Conservation (phyloP, 1,284 basidiomycete genomes). For the Marasmius sp. region DNA sequence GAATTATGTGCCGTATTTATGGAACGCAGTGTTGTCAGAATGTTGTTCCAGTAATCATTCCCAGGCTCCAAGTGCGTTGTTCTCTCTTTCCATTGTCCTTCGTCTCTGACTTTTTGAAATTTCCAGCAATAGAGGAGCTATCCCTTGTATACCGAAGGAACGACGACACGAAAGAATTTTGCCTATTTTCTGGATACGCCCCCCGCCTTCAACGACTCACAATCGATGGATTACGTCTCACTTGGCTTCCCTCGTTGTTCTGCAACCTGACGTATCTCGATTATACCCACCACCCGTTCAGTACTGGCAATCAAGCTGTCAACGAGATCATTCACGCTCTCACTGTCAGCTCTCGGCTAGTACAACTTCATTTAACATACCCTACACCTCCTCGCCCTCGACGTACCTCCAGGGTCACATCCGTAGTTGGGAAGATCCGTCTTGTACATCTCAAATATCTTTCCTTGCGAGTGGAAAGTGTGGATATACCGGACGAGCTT, state of each 20-base stretch:
- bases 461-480: conserved; percentile 41
- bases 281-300: conserved; percentile 61
- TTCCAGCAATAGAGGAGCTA: conserved; percentile 46
- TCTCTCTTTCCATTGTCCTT: background rate
- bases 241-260: conserved; percentile 61
- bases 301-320: conserved; percentile 42
- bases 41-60: conserved; percentile 40
- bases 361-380: conserved; percentile 44
- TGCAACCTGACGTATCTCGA: conserved; percentile 59
- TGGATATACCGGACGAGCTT: conserved; percentile 53
- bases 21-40: conserved; percentile 58
- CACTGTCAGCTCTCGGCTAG: conserved; percentile 41
- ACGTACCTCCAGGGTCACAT: conserved; percentile 17
- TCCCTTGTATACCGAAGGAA: conserved; percentile 59
- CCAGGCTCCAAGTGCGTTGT: conserved; percentile 32
- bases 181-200: conserved; percentile 60
- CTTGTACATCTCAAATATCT: conserved; percentile 43
- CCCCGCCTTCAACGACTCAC: conserved; percentile 53
- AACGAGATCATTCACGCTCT: conserved; percentile 49
- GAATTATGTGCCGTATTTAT: conserved; percentile 58
- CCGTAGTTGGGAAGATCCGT: conserved; percentile 24
- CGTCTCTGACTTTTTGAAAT: background rate
- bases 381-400: conserved; percentile 19
- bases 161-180: conserved; percentile 65
- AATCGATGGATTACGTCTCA: conserved; percentile 61